These are phyloP conservation scores for Zancudomyces culisetae DNA, from an alignment of 371 early-diverging fungal genomes.

Conservation along the genomic window DNA sequence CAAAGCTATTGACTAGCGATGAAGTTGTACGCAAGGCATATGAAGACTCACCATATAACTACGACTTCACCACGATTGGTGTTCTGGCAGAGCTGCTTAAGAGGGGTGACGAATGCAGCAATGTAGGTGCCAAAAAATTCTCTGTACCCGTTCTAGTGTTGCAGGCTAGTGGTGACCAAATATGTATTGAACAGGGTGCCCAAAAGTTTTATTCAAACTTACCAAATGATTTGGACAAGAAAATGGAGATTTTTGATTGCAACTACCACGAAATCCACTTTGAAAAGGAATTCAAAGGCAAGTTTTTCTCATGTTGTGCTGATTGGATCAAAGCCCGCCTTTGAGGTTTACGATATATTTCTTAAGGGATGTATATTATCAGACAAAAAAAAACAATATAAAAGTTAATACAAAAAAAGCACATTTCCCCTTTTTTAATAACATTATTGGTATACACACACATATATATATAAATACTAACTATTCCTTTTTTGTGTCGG, in stretches of 20 bases:
- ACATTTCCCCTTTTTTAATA: too few species aligned
- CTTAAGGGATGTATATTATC: too few species aligned
- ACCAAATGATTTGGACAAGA: slow-evolving; percentile 15
- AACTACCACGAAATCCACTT: slow-evolving; percentile 23
- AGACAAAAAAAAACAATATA: too few species aligned
- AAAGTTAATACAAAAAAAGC: too few species aligned
- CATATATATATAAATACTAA: too few species aligned
- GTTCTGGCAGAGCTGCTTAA: slow-evolving; percentile 10
- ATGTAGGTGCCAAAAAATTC: slow-evolving; percentile 1
- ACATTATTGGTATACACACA: too few species aligned
- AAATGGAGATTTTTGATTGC: slow-evolving; percentile 11
- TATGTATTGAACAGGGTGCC: slow-evolving; percentile 12
- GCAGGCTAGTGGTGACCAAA: slow-evolving; percentile 21
- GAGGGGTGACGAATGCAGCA: slow-evolving; percentile 5
- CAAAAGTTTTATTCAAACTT: slow-evolving; percentile 9
- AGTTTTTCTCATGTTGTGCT: slow-evolving; percentile 7
- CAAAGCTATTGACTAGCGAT: slow-evolving; percentile 18
- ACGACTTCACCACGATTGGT: slow-evolving; percentile 13
- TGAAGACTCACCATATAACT: slow-evolving; percentile 11
- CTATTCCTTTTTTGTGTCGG: neutral
- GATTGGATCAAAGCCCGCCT: slow-evolving; percentile 16
- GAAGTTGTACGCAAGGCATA: slow-evolving; percentile 10
- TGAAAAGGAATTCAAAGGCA: slow-evolving; percentile 14
- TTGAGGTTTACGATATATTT: too few species aligned
- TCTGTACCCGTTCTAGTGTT: slow-evolving; percentile 14